Conservation (phyloP, 306 rosid genomes). For the Inga laurina region DNA sequence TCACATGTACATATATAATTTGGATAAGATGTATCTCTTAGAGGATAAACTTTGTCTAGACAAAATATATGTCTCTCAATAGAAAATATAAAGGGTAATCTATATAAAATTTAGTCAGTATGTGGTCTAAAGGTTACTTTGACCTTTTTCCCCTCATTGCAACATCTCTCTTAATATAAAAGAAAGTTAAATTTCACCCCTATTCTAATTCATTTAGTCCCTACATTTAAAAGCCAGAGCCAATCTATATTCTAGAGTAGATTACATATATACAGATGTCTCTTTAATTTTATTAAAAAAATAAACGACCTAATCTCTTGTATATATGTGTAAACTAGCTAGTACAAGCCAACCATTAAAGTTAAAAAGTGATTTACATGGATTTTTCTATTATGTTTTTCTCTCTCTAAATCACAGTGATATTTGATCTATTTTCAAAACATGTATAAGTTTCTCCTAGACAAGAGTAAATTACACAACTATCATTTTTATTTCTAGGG, state of each 20-base stretch:
- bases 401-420: neutral
- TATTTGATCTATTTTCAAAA: neutral
- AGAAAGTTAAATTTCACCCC: neutral
- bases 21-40: neutral
- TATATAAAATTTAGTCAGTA: neutral
- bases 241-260: too few species aligned
- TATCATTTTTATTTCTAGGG: too few species aligned
- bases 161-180: neutral
- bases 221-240: too few species aligned
- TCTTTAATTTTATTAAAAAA: too few species aligned
- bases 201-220: neutral
- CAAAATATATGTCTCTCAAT: neutral
- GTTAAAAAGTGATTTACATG: neutral
- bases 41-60: conserved; percentile 42
- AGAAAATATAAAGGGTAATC: neutral
- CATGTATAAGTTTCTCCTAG: too few species aligned
- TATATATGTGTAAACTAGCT: too few species aligned
- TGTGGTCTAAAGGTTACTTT: neutral
- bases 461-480: too few species aligned
- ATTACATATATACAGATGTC: too few species aligned
- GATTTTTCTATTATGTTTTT: neutral
- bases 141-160: neutral
- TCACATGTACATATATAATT: neutral
- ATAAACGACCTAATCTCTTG: too few species aligned
- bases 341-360: too few species aligned